These are phyloP conservation scores for Chlorella sp. DNA, from an alignment of 139 green algal genomes.

Conservation along the genomic window DNA sequence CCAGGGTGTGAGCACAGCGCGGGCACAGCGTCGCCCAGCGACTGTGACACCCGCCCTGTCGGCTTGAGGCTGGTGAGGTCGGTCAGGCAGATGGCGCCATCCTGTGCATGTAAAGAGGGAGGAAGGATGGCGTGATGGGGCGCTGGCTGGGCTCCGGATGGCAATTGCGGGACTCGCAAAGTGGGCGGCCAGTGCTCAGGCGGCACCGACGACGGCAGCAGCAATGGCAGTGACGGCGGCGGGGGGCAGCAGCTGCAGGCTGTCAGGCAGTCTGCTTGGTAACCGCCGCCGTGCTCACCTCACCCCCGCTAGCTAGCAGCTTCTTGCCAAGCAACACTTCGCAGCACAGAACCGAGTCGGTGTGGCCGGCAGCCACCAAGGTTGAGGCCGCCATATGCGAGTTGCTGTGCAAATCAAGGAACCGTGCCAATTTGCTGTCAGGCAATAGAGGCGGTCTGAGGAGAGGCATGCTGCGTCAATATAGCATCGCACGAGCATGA, in stretches of 20 bases:
- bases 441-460: too few species aligned
- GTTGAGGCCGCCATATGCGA: not conserved
- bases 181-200: not conserved
- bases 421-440: too few species aligned
- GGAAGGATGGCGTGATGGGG: not conserved
- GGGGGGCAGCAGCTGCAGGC: not conserved
- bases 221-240: not conserved
- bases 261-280: not conserved
- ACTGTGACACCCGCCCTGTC: not conserved
- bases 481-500: too few species aligned
- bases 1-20: constrained; percentile 8
- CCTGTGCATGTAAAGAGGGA: not conserved
- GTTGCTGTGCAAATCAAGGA: too few species aligned
- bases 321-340: not conserved
- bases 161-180: too few species aligned
- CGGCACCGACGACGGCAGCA: not conserved
- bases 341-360: constrained; percentile 25
- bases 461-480: too few species aligned
- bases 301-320: constrained; percentile 39
- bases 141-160: too few species aligned
- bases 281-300: not conserved
- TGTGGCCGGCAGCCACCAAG: not conserved
- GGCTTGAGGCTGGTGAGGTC: constrained; percentile 23
- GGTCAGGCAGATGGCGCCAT: constrained; percentile 39
- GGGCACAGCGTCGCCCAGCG: constrained; percentile 22